phyloP scores from a whole-genome alignment of 129 eudicot species.

The Escallonia herrerae region DNA sequence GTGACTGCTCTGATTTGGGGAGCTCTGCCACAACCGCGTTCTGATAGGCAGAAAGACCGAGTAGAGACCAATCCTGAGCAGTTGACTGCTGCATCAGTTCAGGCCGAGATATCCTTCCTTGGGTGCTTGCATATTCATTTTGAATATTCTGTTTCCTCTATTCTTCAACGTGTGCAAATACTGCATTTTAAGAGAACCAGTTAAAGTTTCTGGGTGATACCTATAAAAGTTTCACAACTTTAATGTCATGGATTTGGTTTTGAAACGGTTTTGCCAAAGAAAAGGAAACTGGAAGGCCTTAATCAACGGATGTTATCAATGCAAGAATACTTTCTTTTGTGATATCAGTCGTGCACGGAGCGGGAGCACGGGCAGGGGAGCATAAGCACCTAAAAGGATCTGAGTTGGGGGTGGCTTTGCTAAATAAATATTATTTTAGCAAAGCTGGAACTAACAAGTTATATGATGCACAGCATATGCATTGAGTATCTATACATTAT shows the following conservation, averaged over 20 bases:
- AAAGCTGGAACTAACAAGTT: too few relatives aligned
- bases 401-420: too few relatives aligned
- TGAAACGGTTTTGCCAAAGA: background rate
- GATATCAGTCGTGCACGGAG: too few relatives aligned
- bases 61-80: conserved; percentile 99
- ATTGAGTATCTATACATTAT: too few relatives aligned
- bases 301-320: background rate
- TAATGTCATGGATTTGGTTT: background rate
- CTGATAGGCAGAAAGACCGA: conserved; percentile 90
- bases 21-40: conserved; percentile 93
- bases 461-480: too few relatives aligned
- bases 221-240: background rate
- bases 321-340: background rate
- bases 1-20: conserved; percentile 91
- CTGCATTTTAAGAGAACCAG: background rate
- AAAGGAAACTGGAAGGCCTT: background rate
- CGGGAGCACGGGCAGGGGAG: too few relatives aligned
- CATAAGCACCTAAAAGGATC: too few relatives aligned
- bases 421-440: too few relatives aligned
- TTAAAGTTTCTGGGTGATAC: background rate
- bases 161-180: background rate
- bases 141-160: background rate
- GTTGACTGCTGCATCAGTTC: conserved; percentile 94
- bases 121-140: conserved; percentile 7
- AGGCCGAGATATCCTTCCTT: conserved; percentile 93